Evolutionary conservation across 2,329 filamentous ascomycete species (phyloP), one percentile per base, ranked within the genome.

Genomic region (Phoma sp.): DNA sequence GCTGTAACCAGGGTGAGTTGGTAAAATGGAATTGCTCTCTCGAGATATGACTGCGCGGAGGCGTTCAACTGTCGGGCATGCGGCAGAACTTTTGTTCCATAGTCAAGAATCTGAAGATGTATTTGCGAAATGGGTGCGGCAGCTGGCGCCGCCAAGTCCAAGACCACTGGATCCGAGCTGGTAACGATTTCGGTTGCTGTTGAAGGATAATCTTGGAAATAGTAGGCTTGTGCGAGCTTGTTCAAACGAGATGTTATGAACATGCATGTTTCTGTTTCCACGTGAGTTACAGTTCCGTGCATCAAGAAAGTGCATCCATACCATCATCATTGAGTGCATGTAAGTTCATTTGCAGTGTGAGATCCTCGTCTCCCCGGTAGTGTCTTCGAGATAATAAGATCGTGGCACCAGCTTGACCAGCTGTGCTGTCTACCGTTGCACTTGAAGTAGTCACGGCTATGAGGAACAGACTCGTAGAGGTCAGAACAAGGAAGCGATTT

Each of bases 401-500:
- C 12, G 65, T 62, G 11, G 78, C 62, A 57, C 73, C 66, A n/a
- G 71, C 57, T 21, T 61, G 59, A 3, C 56, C 34, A 17, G 52
- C 25, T 33, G 32, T 67, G 23, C 56, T 49, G 40, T 61, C 63
- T 17, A 50, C 38, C 20, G 46, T 56, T 32, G 71, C 63, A 29
- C 68, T 67, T 17, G 72, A 51, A 18, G 66, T 61, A 7, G 59
- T 67, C 15, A 83, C 64, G 40, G 80, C 75, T n/a, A 85, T 60
- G 74, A 83, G 78, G 28, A 81, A 74, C 0, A 89, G 49, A 23
- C 75, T 76, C 0, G 76, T 76, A 11, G 79, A 80, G 1, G 86
- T 90, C 37, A 90, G 73, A 9, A 90, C 74, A 51, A 87, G 83
- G 1, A 86, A 63, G n/a, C 84, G 80, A 21, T 77, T 75, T 5